A percentile compares a stretch with the other conserved stretches of the same genome.
These are phyloP conservation scores for Senna tora DNA, from an alignment of 306 rosid species.

Conservation along the genomic window DNA sequence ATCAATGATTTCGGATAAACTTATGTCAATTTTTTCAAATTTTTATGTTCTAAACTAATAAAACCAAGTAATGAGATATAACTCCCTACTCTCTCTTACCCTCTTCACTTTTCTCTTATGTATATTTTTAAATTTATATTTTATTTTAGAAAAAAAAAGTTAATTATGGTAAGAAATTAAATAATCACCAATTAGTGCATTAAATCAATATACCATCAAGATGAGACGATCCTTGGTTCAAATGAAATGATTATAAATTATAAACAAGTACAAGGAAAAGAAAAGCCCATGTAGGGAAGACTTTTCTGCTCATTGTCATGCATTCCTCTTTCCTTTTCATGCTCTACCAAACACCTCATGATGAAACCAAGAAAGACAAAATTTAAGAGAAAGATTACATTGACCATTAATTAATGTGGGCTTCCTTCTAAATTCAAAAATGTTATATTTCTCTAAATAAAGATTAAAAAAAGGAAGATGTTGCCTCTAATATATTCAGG, in stretches of 20 bases:
- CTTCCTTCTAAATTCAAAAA: too few relatives aligned
- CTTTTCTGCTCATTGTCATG: background rate
- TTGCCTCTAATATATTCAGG: too few relatives aligned
- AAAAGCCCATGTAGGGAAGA: background rate
- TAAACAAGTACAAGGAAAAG: background rate
- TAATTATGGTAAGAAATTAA: background rate
- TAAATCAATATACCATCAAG: background rate
- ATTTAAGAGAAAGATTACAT: conserved; percentile 12
- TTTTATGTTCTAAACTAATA: too few relatives aligned
- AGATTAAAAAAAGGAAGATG: too few relatives aligned
- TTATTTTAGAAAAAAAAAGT: too few relatives aligned
- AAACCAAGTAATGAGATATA: too few relatives aligned
- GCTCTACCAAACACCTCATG: background rate
- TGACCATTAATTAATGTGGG: background rate
- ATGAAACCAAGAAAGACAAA: background rate
- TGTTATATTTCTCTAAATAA: too few relatives aligned
- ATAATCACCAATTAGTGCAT: background rate
- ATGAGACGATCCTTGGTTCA: background rate
- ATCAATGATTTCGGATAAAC: too few relatives aligned
- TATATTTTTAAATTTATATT: too few relatives aligned
- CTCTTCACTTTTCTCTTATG: too few relatives aligned
- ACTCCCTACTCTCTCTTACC: too few relatives aligned
- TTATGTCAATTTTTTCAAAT: too few relatives aligned
- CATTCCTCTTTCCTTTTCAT: background rate
- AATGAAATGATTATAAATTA: conserved; percentile 3